phyloP scores from a whole-genome alignment of 805 yeast species.

The Wickerhamiella azymoides region DNA sequence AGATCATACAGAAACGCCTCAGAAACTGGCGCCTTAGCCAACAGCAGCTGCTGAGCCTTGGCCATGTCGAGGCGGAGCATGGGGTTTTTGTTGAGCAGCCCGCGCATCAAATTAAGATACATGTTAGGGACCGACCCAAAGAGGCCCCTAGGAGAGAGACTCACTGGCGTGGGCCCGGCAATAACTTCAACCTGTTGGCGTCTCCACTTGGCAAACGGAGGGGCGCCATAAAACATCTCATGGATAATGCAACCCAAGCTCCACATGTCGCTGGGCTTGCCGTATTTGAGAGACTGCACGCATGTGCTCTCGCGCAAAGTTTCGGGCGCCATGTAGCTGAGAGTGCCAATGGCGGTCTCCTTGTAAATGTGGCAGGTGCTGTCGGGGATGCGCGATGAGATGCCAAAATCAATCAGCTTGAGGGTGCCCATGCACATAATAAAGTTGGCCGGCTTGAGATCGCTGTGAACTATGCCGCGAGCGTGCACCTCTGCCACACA shows the following conservation, averaged over 20 bases:
- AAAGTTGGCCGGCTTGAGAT: conserved; percentile 47
- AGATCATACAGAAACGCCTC: background rate
- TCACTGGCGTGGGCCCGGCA: background rate
- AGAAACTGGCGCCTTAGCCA: background rate
- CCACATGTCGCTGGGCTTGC: conserved; percentile 95
- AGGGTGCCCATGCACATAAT: conserved; percentile 56
- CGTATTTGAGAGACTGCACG: conserved; percentile 53
- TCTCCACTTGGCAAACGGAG: conserved; percentile 46
- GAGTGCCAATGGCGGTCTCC: conserved; percentile 86
- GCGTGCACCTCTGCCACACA: conserved; percentile 84
- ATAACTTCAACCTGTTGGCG: conserved; percentile 29
- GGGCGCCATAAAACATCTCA: conserved; percentile 87
- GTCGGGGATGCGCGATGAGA: conserved; percentile 76
- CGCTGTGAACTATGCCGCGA: conserved; percentile 75
- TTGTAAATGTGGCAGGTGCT: conserved; percentile 79
- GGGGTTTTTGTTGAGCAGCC: background rate
- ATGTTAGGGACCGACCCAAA: background rate
- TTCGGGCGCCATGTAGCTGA: conserved; percentile 96
- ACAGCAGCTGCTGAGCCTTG: background rate
- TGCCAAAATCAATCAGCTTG: conserved; percentile 85
- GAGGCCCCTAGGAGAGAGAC: background rate
- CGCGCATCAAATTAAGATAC: background rate
- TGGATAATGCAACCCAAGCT: conserved; percentile 92
- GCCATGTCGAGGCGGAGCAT: background rate
- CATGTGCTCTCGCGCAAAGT: conserved; percentile 49